A percentile compares a stretch with the other conserved stretches of the same genome.
Evolutionary conservation across 2,329 filamentous ascomycete genomes (phyloP).

Genomic region (Cytospora paraplurivora): DNA sequence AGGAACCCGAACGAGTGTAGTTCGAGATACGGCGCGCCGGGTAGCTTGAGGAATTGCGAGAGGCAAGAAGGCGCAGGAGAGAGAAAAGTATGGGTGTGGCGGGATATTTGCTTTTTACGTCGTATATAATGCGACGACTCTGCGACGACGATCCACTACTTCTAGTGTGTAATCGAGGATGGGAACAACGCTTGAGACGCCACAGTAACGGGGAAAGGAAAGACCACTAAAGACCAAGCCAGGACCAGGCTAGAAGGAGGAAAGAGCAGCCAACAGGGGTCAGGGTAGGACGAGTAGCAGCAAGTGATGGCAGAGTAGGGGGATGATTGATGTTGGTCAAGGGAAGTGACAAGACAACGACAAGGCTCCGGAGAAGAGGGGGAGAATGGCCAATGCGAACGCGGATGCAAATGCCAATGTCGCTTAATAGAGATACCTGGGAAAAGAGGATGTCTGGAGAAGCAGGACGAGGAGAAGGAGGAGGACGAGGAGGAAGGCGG

Average conservation of each 20-base stretch:
- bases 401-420: too few species aligned
- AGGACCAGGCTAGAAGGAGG: background rate
- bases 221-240: background rate
- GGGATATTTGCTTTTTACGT: background rate
- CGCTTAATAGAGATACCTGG: too few species aligned
- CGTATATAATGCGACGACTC: background rate
- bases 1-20: slow-evolving; percentile 13
- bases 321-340: background rate
- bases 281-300: background rate
- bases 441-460: too few species aligned
- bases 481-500: too few species aligned
- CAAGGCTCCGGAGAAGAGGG: background rate
- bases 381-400: too few species aligned
- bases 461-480: too few species aligned
- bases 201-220: background rate
- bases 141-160: background rate
- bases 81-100: background rate
- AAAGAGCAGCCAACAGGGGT: background rate
- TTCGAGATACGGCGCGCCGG: background rate
- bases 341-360: background rate
- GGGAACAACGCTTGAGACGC: background rate
- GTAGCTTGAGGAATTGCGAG: background rate
- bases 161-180: background rate
- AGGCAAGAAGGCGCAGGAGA: background rate
- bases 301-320: background rate